These are phyloP conservation scores for Dothideomycetes sp. DNA, from an alignment of 2,329 filamentous ascomycete genomes.

Conservation along the genomic window DNA sequence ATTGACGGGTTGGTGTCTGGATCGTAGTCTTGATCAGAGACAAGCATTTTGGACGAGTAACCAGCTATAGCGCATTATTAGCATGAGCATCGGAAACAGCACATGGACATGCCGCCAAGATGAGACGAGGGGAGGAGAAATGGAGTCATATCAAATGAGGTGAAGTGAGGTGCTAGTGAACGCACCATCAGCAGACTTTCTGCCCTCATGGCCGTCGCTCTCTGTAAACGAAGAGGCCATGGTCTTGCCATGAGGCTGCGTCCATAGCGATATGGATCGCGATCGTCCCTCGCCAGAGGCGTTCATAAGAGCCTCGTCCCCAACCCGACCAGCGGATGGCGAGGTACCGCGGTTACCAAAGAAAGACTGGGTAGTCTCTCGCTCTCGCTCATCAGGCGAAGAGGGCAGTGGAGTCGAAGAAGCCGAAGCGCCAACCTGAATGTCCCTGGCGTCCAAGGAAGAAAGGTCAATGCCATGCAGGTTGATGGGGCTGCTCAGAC, in stretches of 20 bases:
- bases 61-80: too few species aligned
- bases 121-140: not conserved
- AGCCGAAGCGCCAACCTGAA: conserved; percentile 12
- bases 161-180: too few species aligned
- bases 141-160: not conserved
- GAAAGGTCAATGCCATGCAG: conserved; percentile 24
- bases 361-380: conserved; percentile 8
- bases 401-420: conserved; percentile 17
- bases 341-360: conserved; percentile 11
- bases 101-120: conserved; percentile 1
- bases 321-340: conserved; percentile 10
- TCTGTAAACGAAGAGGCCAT: conserved; percentile 37
- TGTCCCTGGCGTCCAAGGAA: conserved; percentile 20
- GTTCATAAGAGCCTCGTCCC: conserved; percentile 8
- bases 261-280: conserved; percentile 5
- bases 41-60: too few species aligned
- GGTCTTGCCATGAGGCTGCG: conserved; percentile 16
- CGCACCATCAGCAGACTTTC: too few species aligned
- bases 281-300: conserved; percentile 2
- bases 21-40: too few species aligned
- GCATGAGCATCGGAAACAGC: too few species aligned
- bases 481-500: conserved; percentile 21
- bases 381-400: conserved; percentile 15
- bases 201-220: conserved; percentile 3
- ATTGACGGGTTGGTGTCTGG: too few species aligned